Conservation (phyloP, 202 grass and related monocot genomes). For the Sporobolus alterniflorus region DNA sequence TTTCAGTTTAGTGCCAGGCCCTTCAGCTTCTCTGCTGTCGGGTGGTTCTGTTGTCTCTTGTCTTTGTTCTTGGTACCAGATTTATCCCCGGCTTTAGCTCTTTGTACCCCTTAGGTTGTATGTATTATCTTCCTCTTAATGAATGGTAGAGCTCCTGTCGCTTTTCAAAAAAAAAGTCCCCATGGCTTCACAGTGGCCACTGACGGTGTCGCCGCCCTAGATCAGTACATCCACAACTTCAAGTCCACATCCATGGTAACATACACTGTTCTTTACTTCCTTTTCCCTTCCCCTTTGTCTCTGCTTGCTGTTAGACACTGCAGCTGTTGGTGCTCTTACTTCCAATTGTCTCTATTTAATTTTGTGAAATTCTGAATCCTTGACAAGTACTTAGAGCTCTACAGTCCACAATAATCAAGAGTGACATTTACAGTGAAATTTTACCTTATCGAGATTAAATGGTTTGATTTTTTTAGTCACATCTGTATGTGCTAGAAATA, state of each 20-base stretch:
- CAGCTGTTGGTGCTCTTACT: background rate
- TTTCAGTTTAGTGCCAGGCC: no score
- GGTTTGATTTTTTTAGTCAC: no score
- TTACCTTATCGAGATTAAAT: no score
- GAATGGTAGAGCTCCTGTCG: no score
- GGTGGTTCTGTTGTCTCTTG: no score
- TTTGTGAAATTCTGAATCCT: background rate
- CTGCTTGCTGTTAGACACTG: background rate
- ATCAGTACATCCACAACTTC: conserved; percentile 51
- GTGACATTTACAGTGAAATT: background rate
- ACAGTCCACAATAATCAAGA: background rate
- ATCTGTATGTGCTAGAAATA: background rate
- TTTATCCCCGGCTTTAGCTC: no score
- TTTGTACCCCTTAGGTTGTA: no score
- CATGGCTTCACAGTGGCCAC: conserved; percentile 7
- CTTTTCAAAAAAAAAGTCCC: no score
- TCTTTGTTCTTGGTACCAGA: no score
- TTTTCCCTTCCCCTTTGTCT: background rate
- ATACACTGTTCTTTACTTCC: background rate
- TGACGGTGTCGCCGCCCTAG: conserved; percentile 27
- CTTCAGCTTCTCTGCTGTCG: no score
- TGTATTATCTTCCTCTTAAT: no score
- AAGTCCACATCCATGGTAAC: conserved; percentile 47
- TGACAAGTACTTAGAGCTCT: background rate
- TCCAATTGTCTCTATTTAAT: background rate